Evolutionary conservation across 2,329 filamentous ascomycete species (phyloP).

Genomic region (Podosphaera aphanis): DNA sequence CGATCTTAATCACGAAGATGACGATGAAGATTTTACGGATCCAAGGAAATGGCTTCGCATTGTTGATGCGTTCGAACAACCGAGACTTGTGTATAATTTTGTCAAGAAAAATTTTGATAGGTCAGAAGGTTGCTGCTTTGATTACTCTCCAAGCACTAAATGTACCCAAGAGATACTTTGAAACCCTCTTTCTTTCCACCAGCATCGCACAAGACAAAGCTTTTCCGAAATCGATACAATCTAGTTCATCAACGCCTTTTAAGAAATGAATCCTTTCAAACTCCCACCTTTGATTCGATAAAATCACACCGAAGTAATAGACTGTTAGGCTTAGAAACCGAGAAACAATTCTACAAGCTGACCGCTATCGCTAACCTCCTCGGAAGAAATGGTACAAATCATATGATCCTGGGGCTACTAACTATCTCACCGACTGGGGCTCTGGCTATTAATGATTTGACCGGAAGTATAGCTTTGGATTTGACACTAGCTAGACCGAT

Average conservation of each 20-base stretch:
- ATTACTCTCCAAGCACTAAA: constrained; percentile 3
- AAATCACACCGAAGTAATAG: constrained; percentile 32
- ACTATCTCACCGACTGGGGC: constrained; percentile 59
- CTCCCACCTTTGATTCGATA: constrained; percentile 45
- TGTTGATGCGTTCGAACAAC: constrained; percentile 66
- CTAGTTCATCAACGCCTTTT: constrained; percentile 79
- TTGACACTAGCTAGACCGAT: constrained; percentile 59
- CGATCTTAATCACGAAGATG: constrained; percentile 29
- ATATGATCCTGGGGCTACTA: constrained; percentile 70
- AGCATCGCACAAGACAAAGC: constrained; percentile 56
- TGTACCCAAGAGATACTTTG: constrained; percentile 26
- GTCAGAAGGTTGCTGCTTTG: constrained; percentile 21
- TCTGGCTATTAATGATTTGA: constrained; percentile 64
- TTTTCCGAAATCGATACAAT: constrained; percentile 80
- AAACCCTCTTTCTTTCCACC: constrained; percentile 51
- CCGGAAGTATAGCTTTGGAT: constrained; percentile 70
- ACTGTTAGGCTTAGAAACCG: constrained; percentile 26
- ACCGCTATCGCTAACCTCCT: constrained; percentile 59
- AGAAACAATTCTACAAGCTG: constrained; percentile 55
- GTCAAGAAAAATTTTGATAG: constrained; percentile 78
- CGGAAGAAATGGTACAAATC: constrained; percentile 60
- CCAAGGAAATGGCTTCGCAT: constrained; percentile 66
- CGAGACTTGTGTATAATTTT: constrained; percentile 51
- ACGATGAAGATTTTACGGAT: constrained; percentile 34
- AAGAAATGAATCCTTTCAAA: constrained; percentile 81